Evolutionary conservation across 1,284 basidiomycete genomes (phyloP), one percentile per base, ranked within the genome.

Genomic region (Microbotryum silenes-acaulis): DNA sequence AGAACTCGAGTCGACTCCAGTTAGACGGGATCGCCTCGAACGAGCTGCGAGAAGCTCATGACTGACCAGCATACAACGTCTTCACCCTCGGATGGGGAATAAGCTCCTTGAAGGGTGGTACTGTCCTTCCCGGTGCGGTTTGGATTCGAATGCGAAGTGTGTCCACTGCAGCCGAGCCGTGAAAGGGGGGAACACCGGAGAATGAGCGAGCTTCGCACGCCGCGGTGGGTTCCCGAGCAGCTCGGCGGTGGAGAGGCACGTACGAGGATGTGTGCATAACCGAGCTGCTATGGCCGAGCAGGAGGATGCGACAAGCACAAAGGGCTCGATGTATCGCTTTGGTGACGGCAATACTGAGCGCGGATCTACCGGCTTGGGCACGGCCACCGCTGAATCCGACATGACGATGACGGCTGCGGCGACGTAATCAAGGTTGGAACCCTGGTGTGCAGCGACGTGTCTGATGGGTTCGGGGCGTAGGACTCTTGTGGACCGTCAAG

Each of bases 91-190:
- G 65, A 21, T 61, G 59, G 2, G 65, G 62, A 12, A 71, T 61
- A 20, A 71, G 59, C 56, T 69, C 61, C 47, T 48, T 45, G 9
- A 67, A 20, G 9, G 67, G 60, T 10, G 70, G 70, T 20, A 70
- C 61, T 5, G 59, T 52, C 20, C 63, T 49, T 7, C 69, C 67
- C 1, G 67, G 64, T 42, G 60, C 56, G 6, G 70, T 71, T 42
- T 71, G 70, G 18, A 71, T 62, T 37, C 69, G 54, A 6, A 71
- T 70, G 25, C 70, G 47, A 4, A 69, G 23, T 20, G 70, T 71
- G 37, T 71, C 70, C 27, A 71, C 70, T 71, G 54, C 16, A 4
- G 6, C 0, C 23, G 23, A 53, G 51, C 29, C 51, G 25, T 25
- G 25, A 53, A 2, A 8, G 51, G 33, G 48, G 48, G 21, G 12